Base-by-base conservation (phyloP, 179 eudicot genomes). In the Spergularia azorica region DNA sequence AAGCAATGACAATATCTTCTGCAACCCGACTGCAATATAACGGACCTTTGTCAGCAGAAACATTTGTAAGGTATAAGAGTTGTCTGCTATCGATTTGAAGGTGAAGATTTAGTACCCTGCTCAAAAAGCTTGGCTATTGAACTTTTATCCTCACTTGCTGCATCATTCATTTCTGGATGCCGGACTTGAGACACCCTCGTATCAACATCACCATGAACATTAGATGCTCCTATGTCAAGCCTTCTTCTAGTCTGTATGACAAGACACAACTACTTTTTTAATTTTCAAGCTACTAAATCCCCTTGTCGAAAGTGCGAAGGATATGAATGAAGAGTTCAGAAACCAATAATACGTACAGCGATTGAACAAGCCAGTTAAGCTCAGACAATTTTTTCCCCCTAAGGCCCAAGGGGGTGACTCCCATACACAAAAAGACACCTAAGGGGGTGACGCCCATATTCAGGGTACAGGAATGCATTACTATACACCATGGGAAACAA, bases 81-180 rank as follows among this genome's bases (percentile, higher is more conserved):
- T 11, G 67, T 20, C 59, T n/a, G 46, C 70, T 66, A 59, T 68
- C 14, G 77, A 68, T 50, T 67, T 9, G 18, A 16, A 72, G 66
- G 57, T 26, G 32, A 12, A 39, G 13, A 58, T 5, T 58, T 65
- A 71, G 74, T 80, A 92, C 98, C 98, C 91, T 94, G 97, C 84
- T 92, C 98, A 86, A 94, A 91, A 67, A 94, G 90, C 78, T 89
- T 92, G 57, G 91, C 98, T 77, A 94, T 83, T 48, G 97, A 81
- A 70, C 87, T 77, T 84, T 84, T 90, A 75, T 92, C 94, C 59
- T 85, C 95, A 61, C 83, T 87, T 75, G 85, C 91, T 56, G 88
- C 79, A 76, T 87, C 91, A 72, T 84, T 87, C 67, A 48, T 71
- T 66, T 89, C 87, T 32, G 84, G 86, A 76, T 87, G 88, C 64